These are phyloP conservation scores for Sclerotinia glacialis DNA, from an alignment of 2,329 filamentous ascomycete species.

Conservation along the genomic window DNA sequence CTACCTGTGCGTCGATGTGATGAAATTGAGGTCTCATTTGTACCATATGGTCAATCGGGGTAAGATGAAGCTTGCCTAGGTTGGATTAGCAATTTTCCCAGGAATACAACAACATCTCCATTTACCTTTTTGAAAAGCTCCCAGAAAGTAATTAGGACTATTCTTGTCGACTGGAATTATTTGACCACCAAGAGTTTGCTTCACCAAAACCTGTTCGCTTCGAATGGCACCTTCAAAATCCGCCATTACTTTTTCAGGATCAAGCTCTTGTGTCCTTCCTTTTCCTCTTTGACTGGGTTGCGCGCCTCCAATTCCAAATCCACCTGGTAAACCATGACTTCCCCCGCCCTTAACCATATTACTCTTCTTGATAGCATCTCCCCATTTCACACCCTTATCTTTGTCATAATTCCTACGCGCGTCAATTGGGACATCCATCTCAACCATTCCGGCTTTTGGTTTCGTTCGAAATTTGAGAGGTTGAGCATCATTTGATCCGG, in stretches of 20 bases:
- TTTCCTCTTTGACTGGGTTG: conserved; percentile 39
- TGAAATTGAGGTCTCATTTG: conserved; percentile 90
- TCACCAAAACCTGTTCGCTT: conserved; percentile 69
- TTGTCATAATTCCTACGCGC: conserved; percentile 71
- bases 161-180: conserved; percentile 65
- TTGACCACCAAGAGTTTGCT: conserved; percentile 83
- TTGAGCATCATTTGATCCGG: conserved; percentile 51
- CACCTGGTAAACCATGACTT: conserved; percentile 67
- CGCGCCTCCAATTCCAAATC: conserved; percentile 61
- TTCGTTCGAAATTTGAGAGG: conserved; percentile 81
- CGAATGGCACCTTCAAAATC: conserved; percentile 67
- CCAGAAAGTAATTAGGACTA: conserved; percentile 72
- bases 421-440: conserved; percentile 85
- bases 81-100: conserved; percentile 12
- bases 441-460: conserved; percentile 75
- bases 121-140: conserved; percentile 80
- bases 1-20: conserved; percentile 80
- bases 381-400: conserved; percentile 78
- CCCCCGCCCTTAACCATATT: conserved; percentile 55
- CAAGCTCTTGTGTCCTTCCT: conserved; percentile 41
- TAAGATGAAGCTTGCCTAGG: conserved; percentile 79
- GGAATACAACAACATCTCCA: conserved; percentile 26
- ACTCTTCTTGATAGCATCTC: conserved; percentile 65
- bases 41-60: conserved; percentile 76
- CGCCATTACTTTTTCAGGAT: conserved; percentile 40